Evolutionary conservation across 1,284 basidiomycete genomes (phyloP), one percentile per base, ranked within the genome.

Genomic region (Sanghuangporus baumii): DNA sequence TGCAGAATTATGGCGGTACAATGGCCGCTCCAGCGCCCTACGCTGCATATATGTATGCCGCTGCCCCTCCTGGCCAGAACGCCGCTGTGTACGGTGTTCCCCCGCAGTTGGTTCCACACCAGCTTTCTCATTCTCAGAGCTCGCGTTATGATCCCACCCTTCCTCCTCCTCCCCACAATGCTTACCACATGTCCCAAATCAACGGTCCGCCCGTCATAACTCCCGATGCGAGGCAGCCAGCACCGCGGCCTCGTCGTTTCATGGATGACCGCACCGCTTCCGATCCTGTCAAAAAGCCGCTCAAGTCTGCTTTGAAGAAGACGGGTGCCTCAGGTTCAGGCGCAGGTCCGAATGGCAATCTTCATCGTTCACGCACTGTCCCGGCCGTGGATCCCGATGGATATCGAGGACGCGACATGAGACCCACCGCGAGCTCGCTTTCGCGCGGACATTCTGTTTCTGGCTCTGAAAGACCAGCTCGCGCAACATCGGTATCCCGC

Each of bases 281-380:
- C 11, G 41, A 61, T 18, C 8, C 66, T 31, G 65, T 69, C 1
- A 61, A 74, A 70, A 41, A 61, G 62, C 76, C 77, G 2, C 74
- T 84, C 54, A 87, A 80, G 73, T 82, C 87, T 36, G 86, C 84
- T 0, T 71, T 89, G 71, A 89, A 85, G 72, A 85, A 80, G 67
- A 62, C 68, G 8, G 34, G 26, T 31, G 26, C 40, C 43, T 43
- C 59, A 18, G 63, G 56, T 14, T 41, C 63, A n/a, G 55, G 47
- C 12, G 60, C 60, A 11, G 23, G 37, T 50, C 26, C 40, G 23
- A 57, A 38, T 46, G 9, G 46, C 14, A 50, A 57, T 38, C 40
- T 62, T 34, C 62, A 60, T 34, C 52, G 62, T 14, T 60, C 62
- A 20, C 58, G 59, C 14, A 64, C 62, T 5, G 55, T 60, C 2